Evolutionary conservation across 805 yeast genomes (phyloP), one percentile per base, ranked within the genome.

Genomic region (Maudiozyma bulderi): DNA sequence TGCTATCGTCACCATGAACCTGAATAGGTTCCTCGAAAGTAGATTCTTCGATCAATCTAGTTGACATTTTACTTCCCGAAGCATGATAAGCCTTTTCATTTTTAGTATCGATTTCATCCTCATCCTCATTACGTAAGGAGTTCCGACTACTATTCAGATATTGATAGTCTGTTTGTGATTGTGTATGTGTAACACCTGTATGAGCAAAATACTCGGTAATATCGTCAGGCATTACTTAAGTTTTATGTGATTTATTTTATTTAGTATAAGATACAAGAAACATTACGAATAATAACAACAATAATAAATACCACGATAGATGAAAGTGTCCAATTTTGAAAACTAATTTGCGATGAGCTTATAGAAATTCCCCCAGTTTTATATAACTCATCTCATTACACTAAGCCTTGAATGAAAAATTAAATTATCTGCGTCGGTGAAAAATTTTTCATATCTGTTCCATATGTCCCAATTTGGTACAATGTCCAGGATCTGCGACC

Each of bases 401-500:
- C 38, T 13, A n/a, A 35, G 6, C 38, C 14, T 15, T 20, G 26
- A 20, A 35, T 35, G 26, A 43, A 14, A 26, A 10, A 32, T 35
- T 20, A 35, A 33, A 14, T 44, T 44, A 43, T 40, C 37, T 50
- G 52, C 52, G 52, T 44, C 52, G 50, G 52, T 41, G 52, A 50
- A 50, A 50, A 44, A 29, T 49, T 46, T 30, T 47, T 30, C 42
- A n/a, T 39, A 13, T 20, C 42, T 8, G 34, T 40, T 28, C 34
- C 26, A 45, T 15, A 39, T 40, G 34, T 26, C 47, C 44, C 8
- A 5, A 40, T 40, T 15, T 10, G 30, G 38, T 6, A 38, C 40
- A 30, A 39, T 20, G 26, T 20, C 26, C 4, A 34, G 14, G 38
- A 35, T 35, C 38, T 35, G 38, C n/a, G 15, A 35, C 4, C 26